Evolutionary conservation across 352 stramenopile genomes (phyloP), one percentile per base, ranked within the genome.

Genomic region (Pythium rishiriense): DNA sequence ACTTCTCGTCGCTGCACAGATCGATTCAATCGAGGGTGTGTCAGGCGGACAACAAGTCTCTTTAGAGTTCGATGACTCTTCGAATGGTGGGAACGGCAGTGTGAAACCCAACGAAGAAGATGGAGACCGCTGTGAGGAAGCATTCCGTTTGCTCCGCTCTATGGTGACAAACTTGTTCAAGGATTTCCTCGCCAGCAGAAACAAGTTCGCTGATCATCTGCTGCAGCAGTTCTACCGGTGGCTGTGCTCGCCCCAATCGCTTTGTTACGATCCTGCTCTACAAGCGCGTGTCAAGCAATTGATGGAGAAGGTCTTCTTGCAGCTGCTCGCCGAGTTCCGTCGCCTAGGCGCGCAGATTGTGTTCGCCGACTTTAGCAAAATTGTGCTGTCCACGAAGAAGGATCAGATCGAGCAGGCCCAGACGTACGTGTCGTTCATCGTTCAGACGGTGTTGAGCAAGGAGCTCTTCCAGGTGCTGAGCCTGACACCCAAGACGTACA

Each of bases 211-310:
- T 0, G 94, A 99, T 76, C 86, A 97, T 49, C 72, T 99, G 43
- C 80, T 99, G n/a, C 92, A 98, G 61, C 88, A 98, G 65, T 83
- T 99, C 19, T 98, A 99, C 58, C 91, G 97, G 11, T 97, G 98
- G 78, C 61, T 99, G 22, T 97, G 88, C 42, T 96, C 87, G 25
- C 90, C 90, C 1, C 79, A 91, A n/a, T 83, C 91, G 14, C 64
- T 98, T 7, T 83, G 98, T 39, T 98, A 97, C 72, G 95, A 99
- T 63, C 97, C 97, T 6, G 85, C 87, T 11, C 78, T 99, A 31
- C 90, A 98, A 50, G 80, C 93, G 0, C 85, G 98, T 43, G 88
- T 99, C 3, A 94, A 98, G 62, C 80, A 85, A 4, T 70, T 99
- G 6, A 99, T 99, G 96, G 91, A 97, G 59, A 97, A 97, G 64